phyloP scores from a whole-genome alignment of 78 protist genomes.

The Polysphondylium violaceum region DNA sequence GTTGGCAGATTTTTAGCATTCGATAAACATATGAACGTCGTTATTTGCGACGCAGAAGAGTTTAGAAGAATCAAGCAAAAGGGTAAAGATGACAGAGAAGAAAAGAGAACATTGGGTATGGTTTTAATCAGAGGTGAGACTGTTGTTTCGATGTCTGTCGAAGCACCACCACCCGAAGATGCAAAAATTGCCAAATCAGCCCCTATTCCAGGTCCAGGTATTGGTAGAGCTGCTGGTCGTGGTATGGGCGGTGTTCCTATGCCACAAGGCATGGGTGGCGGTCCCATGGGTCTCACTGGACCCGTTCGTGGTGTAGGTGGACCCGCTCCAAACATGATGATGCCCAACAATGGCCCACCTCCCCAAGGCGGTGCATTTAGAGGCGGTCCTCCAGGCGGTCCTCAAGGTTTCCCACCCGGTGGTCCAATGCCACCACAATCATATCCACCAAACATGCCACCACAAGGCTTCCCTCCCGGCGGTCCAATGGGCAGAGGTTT shows the following conservation, averaged over 20 bases:
- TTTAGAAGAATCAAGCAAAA: constrained; percentile 84
- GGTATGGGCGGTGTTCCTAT: constrained; percentile 75
- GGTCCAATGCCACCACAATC: constrained; percentile 31
- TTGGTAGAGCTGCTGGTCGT: constrained; percentile 89
- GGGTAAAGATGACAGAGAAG: constrained; percentile 80
- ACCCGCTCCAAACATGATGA: constrained; percentile 85
- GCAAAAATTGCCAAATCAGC: constrained; percentile 34
- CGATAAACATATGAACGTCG: constrained; percentile 99
- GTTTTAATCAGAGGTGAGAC: constrained; percentile 96
- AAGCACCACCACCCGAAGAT: constrained; percentile 95
- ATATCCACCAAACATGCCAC: constrained; percentile 34
- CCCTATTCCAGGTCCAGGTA: constrained; percentile 87
- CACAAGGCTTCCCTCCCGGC: constrained; percentile 35
- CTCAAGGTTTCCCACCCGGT: constrained; percentile 57
- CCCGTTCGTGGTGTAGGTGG: constrained; percentile 93
- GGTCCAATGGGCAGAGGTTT: constrained; percentile 31
- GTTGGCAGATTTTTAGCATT: constrained; percentile 98
- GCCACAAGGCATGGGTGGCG: constrained; percentile 3
- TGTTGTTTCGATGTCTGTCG: constrained; percentile 94
- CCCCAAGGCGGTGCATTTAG: constrained; percentile 5
- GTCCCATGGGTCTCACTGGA: constrained; percentile 89
- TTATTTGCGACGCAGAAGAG: constrained; percentile 96
- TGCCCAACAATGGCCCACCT: constrained; percentile 45
- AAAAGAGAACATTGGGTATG: constrained; percentile 95
- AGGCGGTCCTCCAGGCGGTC: constrained; percentile 65